phyloP scores from a whole-genome alignment of 1,284 basidiomycete genomes.

The Pseudozyma sp. region DNA sequence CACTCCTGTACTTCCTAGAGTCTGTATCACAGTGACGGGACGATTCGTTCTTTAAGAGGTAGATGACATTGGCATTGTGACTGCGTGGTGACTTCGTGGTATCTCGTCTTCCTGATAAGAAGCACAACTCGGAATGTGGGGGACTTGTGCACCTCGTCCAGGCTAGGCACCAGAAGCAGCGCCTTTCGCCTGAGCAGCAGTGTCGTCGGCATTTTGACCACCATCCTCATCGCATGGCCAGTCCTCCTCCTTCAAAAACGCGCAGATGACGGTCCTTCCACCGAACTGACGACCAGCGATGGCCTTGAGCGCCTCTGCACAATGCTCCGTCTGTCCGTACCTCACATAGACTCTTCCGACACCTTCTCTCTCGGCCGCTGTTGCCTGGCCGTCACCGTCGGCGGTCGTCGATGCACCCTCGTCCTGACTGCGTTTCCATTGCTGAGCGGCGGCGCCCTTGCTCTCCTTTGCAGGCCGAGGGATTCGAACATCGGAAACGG shows the following conservation, averaged over 20 bases:
- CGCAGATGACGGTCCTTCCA: conserved; percentile 81
- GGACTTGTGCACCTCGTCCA: neutral
- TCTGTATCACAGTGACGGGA: too few species aligned
- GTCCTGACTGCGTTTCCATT: conserved; percentile 51
- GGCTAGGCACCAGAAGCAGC: conserved; percentile 23
- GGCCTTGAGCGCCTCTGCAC: conserved; percentile 79
- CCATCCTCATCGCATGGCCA: conserved; percentile 65
- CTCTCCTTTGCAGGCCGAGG: conserved; percentile 59
- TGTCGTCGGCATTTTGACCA: conserved; percentile 53
- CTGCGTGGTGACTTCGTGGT: too few species aligned
- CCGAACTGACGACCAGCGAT: conserved; percentile 92
- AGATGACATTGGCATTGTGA: too few species aligned
- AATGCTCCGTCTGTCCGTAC: conserved; percentile 76
- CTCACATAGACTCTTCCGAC: conserved; percentile 94
- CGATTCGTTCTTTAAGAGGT: too few species aligned
- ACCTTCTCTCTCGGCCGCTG: conserved; percentile 80
- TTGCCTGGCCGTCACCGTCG: conserved; percentile 70
- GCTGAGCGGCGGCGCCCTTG: conserved; percentile 60
- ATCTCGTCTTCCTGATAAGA: too few species aligned
- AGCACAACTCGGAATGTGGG: too few species aligned
- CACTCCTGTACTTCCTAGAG: too few species aligned
- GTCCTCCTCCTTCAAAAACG: conserved; percentile 66
- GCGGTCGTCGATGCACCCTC: conserved; percentile 70
- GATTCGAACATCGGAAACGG: conserved; percentile 62
- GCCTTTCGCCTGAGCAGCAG: conserved; percentile 53